Base-by-base conservation (phyloP, 176 grass and related monocot genomes). In the Pontederia paniculata region DNA sequence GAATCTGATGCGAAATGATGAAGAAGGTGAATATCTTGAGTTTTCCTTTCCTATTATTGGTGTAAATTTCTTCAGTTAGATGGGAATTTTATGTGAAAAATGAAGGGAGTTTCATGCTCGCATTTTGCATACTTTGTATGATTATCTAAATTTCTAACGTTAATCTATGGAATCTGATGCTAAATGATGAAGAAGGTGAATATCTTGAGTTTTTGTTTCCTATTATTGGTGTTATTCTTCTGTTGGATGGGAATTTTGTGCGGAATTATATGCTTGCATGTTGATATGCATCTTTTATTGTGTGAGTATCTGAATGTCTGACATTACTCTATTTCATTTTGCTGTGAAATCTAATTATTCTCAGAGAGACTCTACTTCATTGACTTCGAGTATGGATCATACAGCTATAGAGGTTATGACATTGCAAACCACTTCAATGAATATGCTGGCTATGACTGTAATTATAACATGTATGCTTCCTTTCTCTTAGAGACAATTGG, bases 361-460 rank as follows among this genome's bases (percentile, higher is more conserved):
- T 77, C 28, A 98, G 93, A 70, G 57, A 98, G 84, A 63, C 80
- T 98, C 14, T 84, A 98, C 71, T 98, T 98, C 75, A 98, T 98
- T 52, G 93, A 98, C 75, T 98, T 98, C 3, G 93, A 98, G 69
- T 98, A 98, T 73, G 86, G 93, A 18, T 98, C 93, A 67, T 98
- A 98, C 70, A 91, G 75, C 67, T 98, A 98, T 68, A 81, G 93
- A 46, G 86, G 93, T 20, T 91, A 77, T 48, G 86, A 98, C 57
- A 98, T 98, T 74, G 93, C 72, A 45, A 98, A 98, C 48, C 93
- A 98, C 78, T 98, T 98, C 66, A 98, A 98, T 53, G 93, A 98
- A 77, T 98, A 91, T 59, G 86, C 93, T 48, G 93, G 93, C 54
- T 75, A 88, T 67, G 83, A 98, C 42, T 98, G 93, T 63, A 83